phyloP scores from a whole-genome alignment of 2,329 filamentous ascomycete species.

The Lasiodiplodia gonubiensis region DNA sequence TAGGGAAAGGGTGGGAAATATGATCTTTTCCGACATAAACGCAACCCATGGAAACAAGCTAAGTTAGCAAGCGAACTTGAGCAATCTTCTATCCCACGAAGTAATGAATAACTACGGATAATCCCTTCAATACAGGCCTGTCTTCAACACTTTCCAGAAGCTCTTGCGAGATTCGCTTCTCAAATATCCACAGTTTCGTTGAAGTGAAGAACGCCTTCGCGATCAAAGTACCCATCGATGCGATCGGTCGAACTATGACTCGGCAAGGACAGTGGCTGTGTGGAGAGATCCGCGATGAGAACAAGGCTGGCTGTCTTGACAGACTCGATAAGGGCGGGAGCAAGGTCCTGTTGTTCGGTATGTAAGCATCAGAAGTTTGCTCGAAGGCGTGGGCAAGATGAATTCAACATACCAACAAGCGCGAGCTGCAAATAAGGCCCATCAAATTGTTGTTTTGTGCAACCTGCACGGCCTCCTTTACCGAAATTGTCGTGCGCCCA shows the following conservation, averaged over 20 bases:
- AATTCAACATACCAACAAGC: conserved; percentile 73
- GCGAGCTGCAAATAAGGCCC: conserved; percentile 89
- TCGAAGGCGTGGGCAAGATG: background rate
- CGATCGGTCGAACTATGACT: conserved; percentile 72
- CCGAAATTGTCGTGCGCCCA: conserved; percentile 77
- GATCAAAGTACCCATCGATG: conserved; percentile 84
- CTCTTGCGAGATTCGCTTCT: background rate
- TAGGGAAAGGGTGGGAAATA: background rate
- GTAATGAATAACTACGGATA: background rate
- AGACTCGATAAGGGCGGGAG: conserved; percentile 87
- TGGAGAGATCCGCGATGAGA: conserved; percentile 86
- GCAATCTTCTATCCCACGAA: background rate
- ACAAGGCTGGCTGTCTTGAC: conserved; percentile 95
- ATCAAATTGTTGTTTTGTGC: conserved; percentile 98
- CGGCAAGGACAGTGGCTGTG: conserved; percentile 55
- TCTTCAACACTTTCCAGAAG: background rate
- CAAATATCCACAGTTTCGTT: conserved; percentile 77
- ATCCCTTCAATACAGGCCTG: background rate
- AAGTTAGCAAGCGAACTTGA: background rate
- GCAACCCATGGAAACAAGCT: background rate
- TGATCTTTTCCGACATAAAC: background rate
- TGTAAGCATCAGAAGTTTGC: background rate
- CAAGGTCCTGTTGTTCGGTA: conserved; percentile 71
- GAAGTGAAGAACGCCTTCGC: conserved; percentile 87
- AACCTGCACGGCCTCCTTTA: conserved; percentile 93